Evolutionary conservation across 306 rosid genomes (phyloP), one percentile per base, ranked within the genome.

Genomic region (Pachyrhizus erosus): DNA sequence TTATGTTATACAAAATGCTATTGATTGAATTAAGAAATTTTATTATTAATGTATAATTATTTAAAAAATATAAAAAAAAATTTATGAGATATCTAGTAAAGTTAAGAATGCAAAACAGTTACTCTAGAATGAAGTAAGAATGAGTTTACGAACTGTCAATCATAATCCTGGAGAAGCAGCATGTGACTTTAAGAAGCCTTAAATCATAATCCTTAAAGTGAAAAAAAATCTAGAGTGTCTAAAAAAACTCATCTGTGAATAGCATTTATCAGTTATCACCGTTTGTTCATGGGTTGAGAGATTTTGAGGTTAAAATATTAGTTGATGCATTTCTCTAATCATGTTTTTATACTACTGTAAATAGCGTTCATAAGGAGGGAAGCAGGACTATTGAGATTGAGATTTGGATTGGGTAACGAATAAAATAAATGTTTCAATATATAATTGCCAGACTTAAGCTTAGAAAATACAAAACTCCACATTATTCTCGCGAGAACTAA

Each of bases 391-490:
- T 65, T n/a, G 26, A 34, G 14, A 15, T 7, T 17, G 26, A 34
- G 14, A 15, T 7, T 17, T 65, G 26, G 61, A 39, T 12, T 40
- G 58, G 48, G 31, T 5, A 69, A 79, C 1, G 83, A 71, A 71
- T 70, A 0, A 58, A 81, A 61, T 14, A 8, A 34, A 73, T 73
- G 27, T 37, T 75, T 57, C 33, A 80, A 34, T 12, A 74, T 29
- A 74, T 33, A 52, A 74, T 34, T 54, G 48, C 5, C 65, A 54
- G 18, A 49, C 62, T 72, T 73, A 17, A 54, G 45, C 66, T 61
- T 37, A 61, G 27, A 29, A 31, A 8, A 62, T 15, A 29, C 69
- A 64, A 64, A 31, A 71, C 9, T 43, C 39, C 72, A 66, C 40
- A 23, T 70, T 26, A 68, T 82, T 66, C 49, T 46, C 1, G 4